Conservation (phyloP, 202 grass and related monocot genomes). For the Bolboschoenoplectus hybrid region DNA sequence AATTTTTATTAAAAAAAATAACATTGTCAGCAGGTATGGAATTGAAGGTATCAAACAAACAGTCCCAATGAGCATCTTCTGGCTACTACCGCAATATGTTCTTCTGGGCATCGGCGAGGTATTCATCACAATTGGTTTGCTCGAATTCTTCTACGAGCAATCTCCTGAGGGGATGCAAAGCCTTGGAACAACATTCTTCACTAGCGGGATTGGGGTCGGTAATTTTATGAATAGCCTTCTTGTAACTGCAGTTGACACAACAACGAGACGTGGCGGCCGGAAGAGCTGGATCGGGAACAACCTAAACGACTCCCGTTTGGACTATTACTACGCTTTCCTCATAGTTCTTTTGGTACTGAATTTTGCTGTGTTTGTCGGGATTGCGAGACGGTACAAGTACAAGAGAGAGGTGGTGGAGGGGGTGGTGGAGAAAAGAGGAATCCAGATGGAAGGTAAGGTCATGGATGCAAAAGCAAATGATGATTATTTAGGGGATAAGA, state of each 20-base stretch:
- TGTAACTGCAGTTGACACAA: conserved; percentile 52
- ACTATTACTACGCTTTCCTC: conserved; percentile 78
- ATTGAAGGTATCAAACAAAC: conserved; percentile 26
- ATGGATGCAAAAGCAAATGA: conserved; percentile 30
- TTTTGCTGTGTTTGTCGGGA: conserved; percentile 53
- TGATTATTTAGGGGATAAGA: conserved; percentile 6
- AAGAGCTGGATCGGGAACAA: conserved; percentile 81
- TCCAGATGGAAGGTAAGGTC: conserved; percentile 42
- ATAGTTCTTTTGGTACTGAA: conserved; percentile 52
- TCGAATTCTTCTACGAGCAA: conserved; percentile 91
- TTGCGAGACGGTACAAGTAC: conserved; percentile 57
- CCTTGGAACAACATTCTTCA: conserved; percentile 80
- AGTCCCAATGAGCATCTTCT: conserved; percentile 82
- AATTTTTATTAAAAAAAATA: background rate
- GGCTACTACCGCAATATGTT: conserved; percentile 79
- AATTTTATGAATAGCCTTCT: conserved; percentile 83
- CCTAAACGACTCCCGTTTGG: conserved; percentile 69
- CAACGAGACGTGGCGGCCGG: conserved; percentile 29
- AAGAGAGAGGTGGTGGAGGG: conserved; percentile 54
- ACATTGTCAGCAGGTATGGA: background rate
- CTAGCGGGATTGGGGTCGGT: conserved; percentile 59
- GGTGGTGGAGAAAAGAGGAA: conserved; percentile 22
- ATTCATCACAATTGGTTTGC: conserved; percentile 71
- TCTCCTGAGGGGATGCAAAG: conserved; percentile 76
- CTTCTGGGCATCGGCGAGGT: conserved; percentile 74